These are phyloP conservation scores for Sugiyamaella floridensis DNA, from an alignment of 805 yeast genomes.

Conservation along the genomic window DNA sequence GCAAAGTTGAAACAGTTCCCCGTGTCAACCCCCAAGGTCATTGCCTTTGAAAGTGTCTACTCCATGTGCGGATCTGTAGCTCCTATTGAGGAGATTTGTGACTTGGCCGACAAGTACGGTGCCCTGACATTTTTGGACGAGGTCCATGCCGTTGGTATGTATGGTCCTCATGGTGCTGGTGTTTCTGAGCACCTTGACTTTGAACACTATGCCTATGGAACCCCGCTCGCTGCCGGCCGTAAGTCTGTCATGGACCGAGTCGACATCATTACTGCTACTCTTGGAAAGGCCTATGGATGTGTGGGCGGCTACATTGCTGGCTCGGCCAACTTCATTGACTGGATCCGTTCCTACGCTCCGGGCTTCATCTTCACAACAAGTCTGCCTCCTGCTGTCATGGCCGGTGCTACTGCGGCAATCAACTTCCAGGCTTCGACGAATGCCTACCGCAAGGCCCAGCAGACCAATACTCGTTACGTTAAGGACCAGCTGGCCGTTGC, in stretches of 20 bases:
- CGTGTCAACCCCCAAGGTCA: constrained; percentile 79
- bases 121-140: constrained; percentile 96
- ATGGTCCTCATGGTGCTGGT: constrained; percentile 99
- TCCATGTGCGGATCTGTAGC: constrained; percentile 98
- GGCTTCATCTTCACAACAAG: constrained; percentile 97
- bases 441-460: constrained; percentile 76
- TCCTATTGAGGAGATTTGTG: constrained; percentile 87
- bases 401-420: constrained; percentile 85
- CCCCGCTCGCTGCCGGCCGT: not conserved
- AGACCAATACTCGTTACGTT: constrained; percentile 76
- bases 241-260: constrained; percentile 75
- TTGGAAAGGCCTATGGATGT: constrained; percentile 94
- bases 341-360: constrained; percentile 94
- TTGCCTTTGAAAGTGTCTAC: constrained; percentile 95
- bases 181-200: constrained; percentile 96
- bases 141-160: constrained; percentile 98
- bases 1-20: constrained; percentile 72
- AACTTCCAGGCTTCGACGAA: constrained; percentile 74
- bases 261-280: constrained; percentile 94
- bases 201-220: constrained; percentile 57
- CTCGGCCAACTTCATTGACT: constrained; percentile 72
- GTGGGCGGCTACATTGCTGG: constrained; percentile 99
- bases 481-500: constrained; percentile 58
- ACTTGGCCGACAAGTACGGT: constrained; percentile 94
- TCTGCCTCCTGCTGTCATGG: constrained; percentile 96